Base-by-base conservation (phyloP, 768 basidiomycete species). In the Pleurotus citrinopileatus region DNA sequence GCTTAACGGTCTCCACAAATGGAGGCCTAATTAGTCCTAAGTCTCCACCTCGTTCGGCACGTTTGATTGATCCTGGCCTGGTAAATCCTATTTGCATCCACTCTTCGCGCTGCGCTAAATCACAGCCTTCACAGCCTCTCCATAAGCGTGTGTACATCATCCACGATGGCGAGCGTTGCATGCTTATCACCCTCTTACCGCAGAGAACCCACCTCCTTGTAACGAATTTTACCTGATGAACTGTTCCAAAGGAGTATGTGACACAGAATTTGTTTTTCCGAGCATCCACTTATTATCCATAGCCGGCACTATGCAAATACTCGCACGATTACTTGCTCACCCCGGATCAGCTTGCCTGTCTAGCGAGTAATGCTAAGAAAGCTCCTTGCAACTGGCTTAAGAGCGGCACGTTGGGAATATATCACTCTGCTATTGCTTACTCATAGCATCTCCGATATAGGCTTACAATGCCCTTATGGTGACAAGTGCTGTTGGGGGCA, bases 311-410 rank as follows among this genome's bases (percentile, higher is more conserved):
- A 42, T 92, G 90, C 80, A 90, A 87, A 70, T 92, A 91, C 69
- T 89, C 89, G 40, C 90, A 92, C 69, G 87, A 90, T 56, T 91
- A 91, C 63, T 69, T 79, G 42, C 68, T 92, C 53, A 85, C 84
- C 1, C 73, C 79, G 3, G 89, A 89, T 43, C 89, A 92, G 65
- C 72, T 91, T 55, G 78, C 79, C 25, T 79, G 78, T n/a, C 69
- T 92, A 63, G 78, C 87, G 26, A 79, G 74, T 62, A 89, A 86
- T 61, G 90, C 90, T 22, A 91, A 90, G 71, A 91, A 91, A 59
- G 89, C 89, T 1, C 90, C 90, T 0, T 92, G 90, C 69, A 91
- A 89, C 65, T 89, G 85, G 76, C 73, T 89, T 17, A 91, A 91
- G 70, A 89, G 86, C 59, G 87, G 89, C 84, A 54, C 20, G 71